phyloP scores from a whole-genome alignment of 495 filamentous ascomycete species.

The Neurospora sp. region DNA sequence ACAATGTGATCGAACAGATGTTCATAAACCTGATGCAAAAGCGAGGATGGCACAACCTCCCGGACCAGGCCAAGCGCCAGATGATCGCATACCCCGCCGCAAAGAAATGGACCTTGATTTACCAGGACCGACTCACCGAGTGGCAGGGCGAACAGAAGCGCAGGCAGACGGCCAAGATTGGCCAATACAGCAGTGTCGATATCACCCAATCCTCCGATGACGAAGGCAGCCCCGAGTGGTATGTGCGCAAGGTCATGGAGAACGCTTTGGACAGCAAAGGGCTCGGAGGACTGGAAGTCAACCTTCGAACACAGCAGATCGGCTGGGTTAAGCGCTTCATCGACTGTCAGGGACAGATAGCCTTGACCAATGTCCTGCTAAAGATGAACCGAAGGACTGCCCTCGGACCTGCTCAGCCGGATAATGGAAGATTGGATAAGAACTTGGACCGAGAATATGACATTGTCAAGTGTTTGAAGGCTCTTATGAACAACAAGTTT shows the following conservation, averaged over 20 bases:
- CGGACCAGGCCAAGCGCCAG: slow-evolving; percentile 88
- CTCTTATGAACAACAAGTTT: slow-evolving; percentile 97
- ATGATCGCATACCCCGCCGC: slow-evolving; percentile 87
- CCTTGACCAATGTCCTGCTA: slow-evolving; percentile 82
- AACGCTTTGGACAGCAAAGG: slow-evolving; percentile 88
- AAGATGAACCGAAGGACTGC: slow-evolving; percentile 86
- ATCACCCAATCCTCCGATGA: slow-evolving; percentile 72
- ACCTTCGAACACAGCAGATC: slow-evolving; percentile 90
- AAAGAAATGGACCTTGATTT: slow-evolving; percentile 96
- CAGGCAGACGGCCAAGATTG: slow-evolving; percentile 58
- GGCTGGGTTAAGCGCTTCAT: slow-evolving; percentile 96
- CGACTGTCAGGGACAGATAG: slow-evolving; percentile 94
- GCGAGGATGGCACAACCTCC: slow-evolving; percentile 89
- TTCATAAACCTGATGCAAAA: slow-evolving; percentile 95
- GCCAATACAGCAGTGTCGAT: slow-evolving; percentile 44
- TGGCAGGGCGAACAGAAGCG: slow-evolving; percentile 91
- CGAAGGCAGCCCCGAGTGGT: slow-evolving; percentile 96
- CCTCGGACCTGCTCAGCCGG: slow-evolving; percentile 55
- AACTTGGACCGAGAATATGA: slow-evolving; percentile 94
- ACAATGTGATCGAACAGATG: slow-evolving; percentile 79
- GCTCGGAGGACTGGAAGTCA: slow-evolving; percentile 83
- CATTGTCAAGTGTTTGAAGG: slow-evolving; percentile 94
- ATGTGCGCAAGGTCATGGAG: slow-evolving; percentile 93
- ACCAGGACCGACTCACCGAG: slow-evolving; percentile 90
- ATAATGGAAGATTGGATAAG: slow-evolving; percentile 62